Conservation (phyloP, 2,329 filamentous ascomycete genomes). For the Aspergillus sclerotialis region DNA sequence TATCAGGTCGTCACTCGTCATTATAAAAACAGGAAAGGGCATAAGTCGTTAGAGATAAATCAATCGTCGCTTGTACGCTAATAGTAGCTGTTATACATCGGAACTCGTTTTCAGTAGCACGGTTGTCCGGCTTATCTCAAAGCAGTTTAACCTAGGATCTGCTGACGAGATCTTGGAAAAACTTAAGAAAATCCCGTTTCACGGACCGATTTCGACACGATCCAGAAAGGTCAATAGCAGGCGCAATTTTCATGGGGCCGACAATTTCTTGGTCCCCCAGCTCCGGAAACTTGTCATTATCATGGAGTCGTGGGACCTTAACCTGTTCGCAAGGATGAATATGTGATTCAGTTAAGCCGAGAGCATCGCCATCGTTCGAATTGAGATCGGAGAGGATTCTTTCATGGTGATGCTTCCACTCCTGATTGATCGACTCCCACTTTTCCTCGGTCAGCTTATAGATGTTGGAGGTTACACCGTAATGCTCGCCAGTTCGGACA, state of each 20-base stretch:
- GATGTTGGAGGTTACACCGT: slow-evolving; percentile 81
- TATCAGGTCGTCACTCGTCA: background rate
- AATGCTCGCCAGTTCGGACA: slow-evolving; percentile 81
- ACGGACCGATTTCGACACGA: slow-evolving; percentile 33
- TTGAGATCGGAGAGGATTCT: slow-evolving; percentile 50
- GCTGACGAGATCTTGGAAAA: slow-evolving; percentile 37
- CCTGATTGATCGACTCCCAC: slow-evolving; percentile 71
- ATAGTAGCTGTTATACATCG: background rate
- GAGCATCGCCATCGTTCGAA: slow-evolving; percentile 25
- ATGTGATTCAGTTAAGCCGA: slow-evolving; percentile 32
- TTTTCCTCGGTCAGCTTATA: slow-evolving; percentile 81
- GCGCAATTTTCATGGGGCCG: slow-evolving; percentile 68
- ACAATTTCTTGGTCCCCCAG: slow-evolving; percentile 89
- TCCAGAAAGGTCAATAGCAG: slow-evolving; percentile 22
- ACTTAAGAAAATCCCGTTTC: slow-evolving; percentile 38
- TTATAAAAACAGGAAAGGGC: slow-evolving; percentile 11
- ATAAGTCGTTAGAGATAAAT: slow-evolving; percentile 25
- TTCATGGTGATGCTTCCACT: slow-evolving; percentile 67
- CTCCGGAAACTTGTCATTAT: slow-evolving; percentile 71
- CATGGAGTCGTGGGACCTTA: slow-evolving; percentile 36
- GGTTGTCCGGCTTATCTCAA: too few species aligned
- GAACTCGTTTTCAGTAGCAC: too few species aligned
- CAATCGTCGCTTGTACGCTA: slow-evolving; percentile 4
- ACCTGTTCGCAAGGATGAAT: slow-evolving; percentile 44
- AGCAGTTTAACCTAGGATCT: slow-evolving; percentile 21